Conservation (phyloP, 2,329 filamentous ascomycete species). For the Fusarium veterinarium region DNA sequence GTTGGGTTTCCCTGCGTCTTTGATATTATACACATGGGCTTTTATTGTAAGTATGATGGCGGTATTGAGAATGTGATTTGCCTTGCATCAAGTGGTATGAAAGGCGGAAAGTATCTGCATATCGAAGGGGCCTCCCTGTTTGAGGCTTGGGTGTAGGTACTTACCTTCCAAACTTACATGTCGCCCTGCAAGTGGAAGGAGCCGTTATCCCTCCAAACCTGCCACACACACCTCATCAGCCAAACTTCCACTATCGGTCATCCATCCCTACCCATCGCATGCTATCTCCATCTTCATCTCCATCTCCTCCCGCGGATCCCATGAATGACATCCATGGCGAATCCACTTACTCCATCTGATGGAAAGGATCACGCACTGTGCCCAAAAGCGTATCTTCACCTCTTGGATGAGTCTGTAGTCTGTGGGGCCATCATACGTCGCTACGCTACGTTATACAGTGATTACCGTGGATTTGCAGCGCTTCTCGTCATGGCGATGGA, state of each 20-base stretch:
- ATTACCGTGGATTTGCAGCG: not conserved
- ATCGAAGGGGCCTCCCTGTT: not conserved
- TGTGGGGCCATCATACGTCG: constrained; percentile 25
- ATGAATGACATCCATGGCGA: constrained; percentile 32
- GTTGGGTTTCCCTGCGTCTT: not conserved
- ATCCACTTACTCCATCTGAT: constrained; percentile 18
- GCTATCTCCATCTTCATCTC: constrained; percentile 22
- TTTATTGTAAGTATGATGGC: not conserved
- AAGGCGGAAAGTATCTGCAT: not conserved
- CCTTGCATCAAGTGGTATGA: not conserved
- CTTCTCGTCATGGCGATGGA: constrained; percentile 15
- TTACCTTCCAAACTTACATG: not conserved
- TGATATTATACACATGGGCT: not conserved
- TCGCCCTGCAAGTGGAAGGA: constrained; percentile 9
- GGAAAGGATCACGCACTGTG: constrained; percentile 18
- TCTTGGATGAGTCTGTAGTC: constrained; percentile 12
- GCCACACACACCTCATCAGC: constrained; percentile 1
- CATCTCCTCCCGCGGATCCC: constrained; percentile 29
- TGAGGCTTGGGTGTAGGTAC: not conserved
- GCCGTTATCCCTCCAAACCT: not conserved
- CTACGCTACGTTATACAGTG: constrained; percentile 5
- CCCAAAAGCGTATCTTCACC: not conserved
- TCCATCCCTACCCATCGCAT: constrained; percentile 7
- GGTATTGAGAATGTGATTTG: not conserved
- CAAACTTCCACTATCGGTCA: constrained; percentile 15